phyloP scores from a whole-genome alignment of 225 moss, liverwort and hornwort species.

The Sphagnum tenellum region DNA sequence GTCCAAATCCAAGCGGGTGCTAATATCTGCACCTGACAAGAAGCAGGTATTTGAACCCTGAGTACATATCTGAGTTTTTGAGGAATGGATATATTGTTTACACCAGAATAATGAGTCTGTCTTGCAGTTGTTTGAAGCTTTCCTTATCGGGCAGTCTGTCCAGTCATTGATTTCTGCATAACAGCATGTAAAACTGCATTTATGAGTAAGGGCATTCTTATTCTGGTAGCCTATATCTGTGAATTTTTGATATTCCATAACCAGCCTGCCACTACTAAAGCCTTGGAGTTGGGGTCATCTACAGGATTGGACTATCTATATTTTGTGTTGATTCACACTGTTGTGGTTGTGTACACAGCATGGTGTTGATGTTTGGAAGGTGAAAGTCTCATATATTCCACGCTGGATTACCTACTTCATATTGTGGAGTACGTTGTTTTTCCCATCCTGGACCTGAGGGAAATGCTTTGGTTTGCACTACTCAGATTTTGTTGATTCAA shows the following conservation, averaged over 20 bases:
- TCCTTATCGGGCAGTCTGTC: too few relatives aligned
- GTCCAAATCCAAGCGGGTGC: slow-evolving; percentile 19
- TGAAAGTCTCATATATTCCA: slow-evolving; percentile 40
- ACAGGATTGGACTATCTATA: too few relatives aligned
- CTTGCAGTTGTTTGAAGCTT: slow-evolving; percentile 1
- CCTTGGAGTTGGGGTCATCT: too few relatives aligned
- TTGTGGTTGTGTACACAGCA: slow-evolving; percentile 21
- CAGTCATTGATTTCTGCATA: not conserved
- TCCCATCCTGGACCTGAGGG: not conserved
- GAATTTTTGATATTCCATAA: too few relatives aligned
- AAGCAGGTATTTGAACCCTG: slow-evolving; percentile 13
- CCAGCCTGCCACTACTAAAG: too few relatives aligned
- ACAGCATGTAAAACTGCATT: not conserved
- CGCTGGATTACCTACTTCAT: slow-evolving; percentile 50
- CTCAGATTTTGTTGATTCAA: not conserved
- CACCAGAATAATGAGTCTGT: not conserved
- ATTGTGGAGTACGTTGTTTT: slow-evolving; percentile 41
- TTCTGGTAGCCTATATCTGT: too few relatives aligned
- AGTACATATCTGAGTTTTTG: not conserved
- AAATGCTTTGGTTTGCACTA: too few relatives aligned
- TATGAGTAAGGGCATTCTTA: not conserved
- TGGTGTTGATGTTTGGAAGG: slow-evolving; percentile 44
- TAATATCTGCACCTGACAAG: slow-evolving; percentile 24
- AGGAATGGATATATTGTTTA: not conserved
- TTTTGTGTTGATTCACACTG: not conserved